Conservation (phyloP, 495 filamentous ascomycete genomes). For the Paragyromitra xinjiangensis region DNA sequence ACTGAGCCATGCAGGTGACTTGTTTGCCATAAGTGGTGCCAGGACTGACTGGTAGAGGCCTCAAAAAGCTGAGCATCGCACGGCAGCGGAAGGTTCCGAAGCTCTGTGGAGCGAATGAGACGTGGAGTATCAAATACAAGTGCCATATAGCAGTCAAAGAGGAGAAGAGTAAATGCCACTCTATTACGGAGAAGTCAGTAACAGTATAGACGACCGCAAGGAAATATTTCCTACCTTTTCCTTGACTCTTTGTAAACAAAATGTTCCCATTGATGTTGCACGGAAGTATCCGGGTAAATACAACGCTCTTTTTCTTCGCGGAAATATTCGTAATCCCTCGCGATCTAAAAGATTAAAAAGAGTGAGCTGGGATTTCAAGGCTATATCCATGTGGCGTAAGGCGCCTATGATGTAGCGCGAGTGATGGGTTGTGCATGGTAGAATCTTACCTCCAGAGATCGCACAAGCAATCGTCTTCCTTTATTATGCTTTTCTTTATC, state of each 20-base stretch:
- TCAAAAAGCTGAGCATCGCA: constrained; percentile 55
- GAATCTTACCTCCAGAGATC: constrained; percentile 49
- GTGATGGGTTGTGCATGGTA: constrained; percentile 28
- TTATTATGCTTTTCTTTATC: constrained; percentile 55
- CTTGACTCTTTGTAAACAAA: constrained; percentile 55
- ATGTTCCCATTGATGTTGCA: constrained; percentile 55
- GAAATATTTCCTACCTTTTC: constrained; percentile 45
- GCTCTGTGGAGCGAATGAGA: constrained; percentile 46
- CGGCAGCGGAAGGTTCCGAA: constrained; percentile 51
- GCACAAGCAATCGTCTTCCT: constrained; percentile 47
- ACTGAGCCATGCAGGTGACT: constrained; percentile 43
- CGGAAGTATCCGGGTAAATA: constrained; percentile 38
- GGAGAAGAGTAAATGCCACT: constrained; percentile 49
- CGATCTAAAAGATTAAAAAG: constrained; percentile 40
- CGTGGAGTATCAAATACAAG: constrained; percentile 53
- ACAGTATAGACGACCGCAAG: background rate
- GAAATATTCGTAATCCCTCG: constrained; percentile 53
- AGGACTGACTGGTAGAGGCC: constrained; percentile 48
- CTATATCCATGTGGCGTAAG: background rate
- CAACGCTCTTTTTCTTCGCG: constrained; percentile 33
- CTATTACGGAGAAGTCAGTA: constrained; percentile 27
- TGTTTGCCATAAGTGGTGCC: constrained; percentile 47
- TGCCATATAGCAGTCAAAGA: constrained; percentile 52
- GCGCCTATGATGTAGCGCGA: constrained; percentile 13
- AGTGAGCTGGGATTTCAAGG: background rate